Evolutionary conservation across 345 rosid species (phyloP).

Genomic region (rapeseed (Brassica napus)): DNA sequence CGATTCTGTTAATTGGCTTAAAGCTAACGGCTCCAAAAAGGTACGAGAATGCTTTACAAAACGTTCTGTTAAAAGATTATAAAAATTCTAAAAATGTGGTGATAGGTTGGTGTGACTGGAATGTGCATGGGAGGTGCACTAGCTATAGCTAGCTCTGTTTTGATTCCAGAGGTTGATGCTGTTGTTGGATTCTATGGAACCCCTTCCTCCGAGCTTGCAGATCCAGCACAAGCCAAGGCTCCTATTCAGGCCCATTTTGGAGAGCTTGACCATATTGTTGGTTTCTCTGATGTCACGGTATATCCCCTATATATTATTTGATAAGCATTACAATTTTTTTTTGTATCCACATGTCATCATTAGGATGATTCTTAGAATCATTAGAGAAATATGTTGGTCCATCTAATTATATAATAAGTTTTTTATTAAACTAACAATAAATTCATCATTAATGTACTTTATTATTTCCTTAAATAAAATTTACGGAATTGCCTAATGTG

Average conservation of each 20-base stretch:
- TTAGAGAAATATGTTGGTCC: too few species aligned
- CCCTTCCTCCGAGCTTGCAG: slow-evolving; percentile 81
- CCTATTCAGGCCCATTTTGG: slow-evolving; percentile 93
- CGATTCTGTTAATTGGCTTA: slow-evolving; percentile 89
- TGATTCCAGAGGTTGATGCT: slow-evolving; percentile 83
- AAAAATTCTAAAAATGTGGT: neutral
- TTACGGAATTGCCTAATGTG: too few species aligned
- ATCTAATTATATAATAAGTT: too few species aligned
- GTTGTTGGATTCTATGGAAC: slow-evolving; percentile 88
- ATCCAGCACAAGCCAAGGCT: slow-evolving; percentile 79
- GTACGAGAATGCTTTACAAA: too few species aligned
- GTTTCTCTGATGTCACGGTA: slow-evolving; percentile 80
- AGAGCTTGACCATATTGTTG: slow-evolving; percentile 79
- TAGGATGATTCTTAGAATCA: too few species aligned
- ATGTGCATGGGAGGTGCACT: slow-evolving; percentile 97
- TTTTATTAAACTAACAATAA: too few species aligned
- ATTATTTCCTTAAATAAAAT: too few species aligned
- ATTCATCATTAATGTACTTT: too few species aligned
- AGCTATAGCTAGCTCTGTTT: slow-evolving; percentile 87
- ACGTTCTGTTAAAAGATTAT: neutral
- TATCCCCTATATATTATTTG: neutral
- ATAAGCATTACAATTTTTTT: too few species aligned
- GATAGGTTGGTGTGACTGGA: slow-evolving; percentile 91
- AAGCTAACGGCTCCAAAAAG: slow-evolving; percentile 82
- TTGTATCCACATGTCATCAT: too few species aligned